phyloP scores from a whole-genome alignment of 148 eudicot genomes.

The Rhododendron vialii region DNA sequence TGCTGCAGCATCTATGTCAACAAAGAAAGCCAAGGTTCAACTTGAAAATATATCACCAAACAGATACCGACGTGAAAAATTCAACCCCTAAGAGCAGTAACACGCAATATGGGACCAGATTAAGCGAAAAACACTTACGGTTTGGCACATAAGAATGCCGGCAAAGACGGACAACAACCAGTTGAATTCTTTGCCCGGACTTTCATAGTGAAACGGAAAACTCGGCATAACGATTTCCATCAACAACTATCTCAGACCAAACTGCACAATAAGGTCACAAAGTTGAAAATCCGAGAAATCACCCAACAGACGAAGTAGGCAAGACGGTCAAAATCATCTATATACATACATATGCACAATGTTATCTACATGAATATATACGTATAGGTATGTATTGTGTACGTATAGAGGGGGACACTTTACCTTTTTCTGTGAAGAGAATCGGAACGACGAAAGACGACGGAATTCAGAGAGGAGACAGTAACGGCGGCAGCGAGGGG shows the following conservation, averaged over 20 bases:
- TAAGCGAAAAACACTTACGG: constrained; percentile 1
- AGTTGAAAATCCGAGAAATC: not conserved
- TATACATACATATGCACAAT: not conserved
- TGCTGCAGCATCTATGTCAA: not conserved
- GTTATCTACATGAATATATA: not conserved
- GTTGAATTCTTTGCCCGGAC: constrained; percentile 6
- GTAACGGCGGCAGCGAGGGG: not conserved
- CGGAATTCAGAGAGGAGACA: not conserved
- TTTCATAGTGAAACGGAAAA: not conserved
- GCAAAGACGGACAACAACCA: constrained; percentile 18
- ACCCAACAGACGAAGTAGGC: no score
- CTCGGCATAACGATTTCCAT: not conserved
- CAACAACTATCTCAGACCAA: not conserved
- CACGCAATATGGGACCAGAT: not conserved
- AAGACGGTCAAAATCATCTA: not conserved
- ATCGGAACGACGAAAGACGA: not conserved
- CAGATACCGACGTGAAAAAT: not conserved
- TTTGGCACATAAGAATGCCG: constrained; percentile 22
- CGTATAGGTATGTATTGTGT: not conserved
- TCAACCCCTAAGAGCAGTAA: not conserved
- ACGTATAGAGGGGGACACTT: not conserved
- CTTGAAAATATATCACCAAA: not conserved
- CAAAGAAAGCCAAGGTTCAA: not conserved
- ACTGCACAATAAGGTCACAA: not conserved
- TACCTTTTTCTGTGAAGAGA: not conserved